Conservation (phyloP, 257 asterid species). For the Misopates orontium region DNA sequence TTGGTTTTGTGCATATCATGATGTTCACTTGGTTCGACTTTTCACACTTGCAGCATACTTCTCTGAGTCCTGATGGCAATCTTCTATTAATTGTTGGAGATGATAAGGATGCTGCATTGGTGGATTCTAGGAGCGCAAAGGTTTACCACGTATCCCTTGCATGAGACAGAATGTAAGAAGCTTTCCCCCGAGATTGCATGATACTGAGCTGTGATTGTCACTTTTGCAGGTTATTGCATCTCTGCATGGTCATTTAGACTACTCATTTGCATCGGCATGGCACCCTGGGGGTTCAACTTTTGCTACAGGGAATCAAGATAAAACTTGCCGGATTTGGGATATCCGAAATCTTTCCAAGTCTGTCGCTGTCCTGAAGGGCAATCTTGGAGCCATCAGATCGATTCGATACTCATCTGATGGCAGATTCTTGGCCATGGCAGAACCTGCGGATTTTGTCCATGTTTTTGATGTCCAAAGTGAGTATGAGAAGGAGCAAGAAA, state of each 20-base stretch:
- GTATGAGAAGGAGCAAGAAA: slow-evolving; percentile 64
- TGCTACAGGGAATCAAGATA: slow-evolving; percentile 78
- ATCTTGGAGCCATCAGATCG: slow-evolving; percentile 70
- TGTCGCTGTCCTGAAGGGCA: slow-evolving; percentile 58
- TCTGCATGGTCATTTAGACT: slow-evolving; percentile 61
- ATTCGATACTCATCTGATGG: slow-evolving; percentile 73
- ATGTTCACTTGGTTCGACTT: slow-evolving; percentile 4
- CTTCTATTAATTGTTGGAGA: slow-evolving; percentile 83
- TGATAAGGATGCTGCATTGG: slow-evolving; percentile 69
- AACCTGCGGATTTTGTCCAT: slow-evolving; percentile 63
- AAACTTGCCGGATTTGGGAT: slow-evolving; percentile 74
- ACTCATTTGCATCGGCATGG: slow-evolving; percentile 76
- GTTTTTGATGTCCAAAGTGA: slow-evolving; percentile 58
- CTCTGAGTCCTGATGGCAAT: slow-evolving; percentile 82
- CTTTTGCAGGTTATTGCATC: slow-evolving; percentile 41
- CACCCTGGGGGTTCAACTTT: slow-evolving; percentile 57
- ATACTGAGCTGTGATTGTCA: too few species aligned
- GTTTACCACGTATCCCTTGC: slow-evolving; percentile 35
- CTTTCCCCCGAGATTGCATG: not conserved
- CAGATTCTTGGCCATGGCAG: slow-evolving; percentile 64
- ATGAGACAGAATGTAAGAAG: too few species aligned
- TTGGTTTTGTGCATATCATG: too few species aligned
- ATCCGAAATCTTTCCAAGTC: slow-evolving; percentile 58
- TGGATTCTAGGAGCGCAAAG: slow-evolving; percentile 76
- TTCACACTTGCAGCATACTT: slow-evolving; percentile 68